These are phyloP conservation scores for Fusarium sp. DNA, from an alignment of 2,329 filamentous ascomycete genomes.

Conservation along the genomic window DNA sequence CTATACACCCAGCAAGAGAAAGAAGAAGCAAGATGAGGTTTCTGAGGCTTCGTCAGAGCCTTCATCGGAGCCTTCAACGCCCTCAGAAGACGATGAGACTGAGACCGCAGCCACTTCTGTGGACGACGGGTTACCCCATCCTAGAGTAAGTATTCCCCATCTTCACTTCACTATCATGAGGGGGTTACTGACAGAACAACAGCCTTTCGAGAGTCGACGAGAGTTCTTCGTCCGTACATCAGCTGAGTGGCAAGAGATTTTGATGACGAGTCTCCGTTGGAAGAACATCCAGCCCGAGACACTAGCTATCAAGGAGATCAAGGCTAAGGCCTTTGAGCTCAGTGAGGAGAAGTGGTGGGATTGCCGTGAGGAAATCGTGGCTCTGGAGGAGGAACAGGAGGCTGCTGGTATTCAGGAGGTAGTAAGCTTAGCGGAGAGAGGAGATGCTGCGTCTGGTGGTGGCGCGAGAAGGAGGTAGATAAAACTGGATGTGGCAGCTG, in stretches of 20 bases:
- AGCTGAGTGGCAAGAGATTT: constrained; percentile 87
- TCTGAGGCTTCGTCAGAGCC: constrained; percentile 51
- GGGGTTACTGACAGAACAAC: constrained; percentile 25
- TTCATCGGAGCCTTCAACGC: constrained; percentile 37
- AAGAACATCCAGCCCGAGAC: constrained; percentile 73
- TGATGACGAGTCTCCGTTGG: constrained; percentile 79
- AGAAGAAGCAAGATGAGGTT: constrained; percentile 61
- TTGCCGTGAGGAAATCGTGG: constrained; percentile 90
- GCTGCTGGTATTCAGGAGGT: constrained; percentile 95
- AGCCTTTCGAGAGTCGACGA: constrained; percentile 88
- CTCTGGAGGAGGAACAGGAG: constrained; percentile 94
- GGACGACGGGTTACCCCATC: constrained; percentile 80
- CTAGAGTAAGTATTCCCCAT: constrained; percentile 55
- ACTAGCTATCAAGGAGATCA: constrained; percentile 87
- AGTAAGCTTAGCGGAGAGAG: constrained; percentile 82
- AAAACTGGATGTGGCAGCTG: not conserved
- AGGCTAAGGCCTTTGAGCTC: constrained; percentile 87
- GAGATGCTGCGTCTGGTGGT: constrained; percentile 58
- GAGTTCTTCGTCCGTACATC: constrained; percentile 93
- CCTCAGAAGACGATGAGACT: constrained; percentile 57
- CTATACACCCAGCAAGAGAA: constrained; percentile 64
- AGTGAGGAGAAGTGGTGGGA: constrained; percentile 99
- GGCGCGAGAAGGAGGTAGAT: constrained; percentile 48
- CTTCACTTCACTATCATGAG: not conserved
- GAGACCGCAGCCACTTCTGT: constrained; percentile 63